phyloP scores from a whole-genome alignment of 2,329 filamentous ascomycete genomes.

The Leptographium wingfieldii region DNA sequence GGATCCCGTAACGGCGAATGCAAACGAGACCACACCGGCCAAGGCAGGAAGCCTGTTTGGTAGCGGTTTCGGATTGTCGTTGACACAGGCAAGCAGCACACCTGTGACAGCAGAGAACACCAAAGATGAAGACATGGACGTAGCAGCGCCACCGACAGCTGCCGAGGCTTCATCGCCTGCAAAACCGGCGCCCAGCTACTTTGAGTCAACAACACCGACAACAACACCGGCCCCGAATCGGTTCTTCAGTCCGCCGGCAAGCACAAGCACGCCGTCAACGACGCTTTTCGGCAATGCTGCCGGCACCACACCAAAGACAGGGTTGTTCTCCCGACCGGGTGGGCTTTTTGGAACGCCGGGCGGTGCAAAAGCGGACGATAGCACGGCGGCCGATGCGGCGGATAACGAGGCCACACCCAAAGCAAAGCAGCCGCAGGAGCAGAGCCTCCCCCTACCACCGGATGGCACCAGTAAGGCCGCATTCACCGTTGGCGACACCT shows the following conservation, averaged over 20 bases:
- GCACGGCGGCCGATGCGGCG: not conserved
- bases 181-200: slow-evolving; percentile 12
- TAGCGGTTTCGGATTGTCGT: slow-evolving; percentile 44
- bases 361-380: not conserved
- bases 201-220: slow-evolving; percentile 15
- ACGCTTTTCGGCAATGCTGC: slow-evolving; percentile 6
- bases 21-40: slow-evolving; percentile 33
- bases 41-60: slow-evolving; percentile 41
- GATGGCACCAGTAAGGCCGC: slow-evolving; percentile 41
- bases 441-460: slow-evolving; percentile 34
- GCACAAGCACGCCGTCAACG: not conserved
- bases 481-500: slow-evolving; percentile 37
- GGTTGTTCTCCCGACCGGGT: not conserved
- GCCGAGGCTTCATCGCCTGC: slow-evolving; percentile 9
- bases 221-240: slow-evolving; percentile 14
- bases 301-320: not conserved
- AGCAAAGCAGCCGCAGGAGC: slow-evolving; percentile 11
- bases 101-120: slow-evolving; percentile 7
- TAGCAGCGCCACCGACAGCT: slow-evolving; percentile 16
- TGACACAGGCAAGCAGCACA: slow-evolving; percentile 30
- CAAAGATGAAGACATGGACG: slow-evolving; percentile 43
- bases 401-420: slow-evolving; percentile 17
- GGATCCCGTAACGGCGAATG: slow-evolving; percentile 48
- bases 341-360: slow-evolving; percentile 1
- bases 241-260: slow-evolving; percentile 11